phyloP scores from a whole-genome alignment of 2,329 filamentous ascomycete genomes.

The Cordyceps farinosa region DNA sequence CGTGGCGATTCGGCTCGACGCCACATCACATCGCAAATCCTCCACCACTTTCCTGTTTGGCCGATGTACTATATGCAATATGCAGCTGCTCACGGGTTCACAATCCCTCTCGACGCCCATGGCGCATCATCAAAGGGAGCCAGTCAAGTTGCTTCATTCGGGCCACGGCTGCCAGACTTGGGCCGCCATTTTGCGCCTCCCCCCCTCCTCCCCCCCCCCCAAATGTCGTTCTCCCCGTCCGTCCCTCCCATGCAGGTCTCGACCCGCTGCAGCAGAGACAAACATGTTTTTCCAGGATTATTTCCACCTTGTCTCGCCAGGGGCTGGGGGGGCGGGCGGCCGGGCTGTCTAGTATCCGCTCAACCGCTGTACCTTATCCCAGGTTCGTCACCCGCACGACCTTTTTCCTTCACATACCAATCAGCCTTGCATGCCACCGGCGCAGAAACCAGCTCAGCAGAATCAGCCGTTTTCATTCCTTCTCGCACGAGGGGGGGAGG shows the following conservation, averaged over 20 bases:
- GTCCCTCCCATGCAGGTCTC: neutral
- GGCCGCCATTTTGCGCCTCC: neutral
- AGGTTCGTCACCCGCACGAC: neutral
- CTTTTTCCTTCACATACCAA: neutral
- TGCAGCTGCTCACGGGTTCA: constrained; percentile 4
- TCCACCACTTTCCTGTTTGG: neutral
- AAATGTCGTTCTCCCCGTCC: neutral
- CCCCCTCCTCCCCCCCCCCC: no score
- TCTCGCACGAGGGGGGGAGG: neutral
- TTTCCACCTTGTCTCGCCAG: no score
- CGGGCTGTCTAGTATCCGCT: no score
- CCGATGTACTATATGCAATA: neutral
- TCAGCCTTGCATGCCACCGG: neutral
- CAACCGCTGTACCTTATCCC: neutral
- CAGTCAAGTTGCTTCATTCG: neutral
- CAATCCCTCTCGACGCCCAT: neutral
- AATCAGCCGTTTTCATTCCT: neutral
- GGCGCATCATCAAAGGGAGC: neutral
- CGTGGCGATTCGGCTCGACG: neutral
- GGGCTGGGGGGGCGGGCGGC: no score
- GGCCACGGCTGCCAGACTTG: neutral
- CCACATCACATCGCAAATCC: constrained; percentile 15
- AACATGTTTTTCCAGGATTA: neutral
- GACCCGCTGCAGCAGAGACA: neutral
- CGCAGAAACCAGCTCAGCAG: neutral